phyloP scores from a whole-genome alignment of 805 yeast genomes.

The Saturnispora serradocipensis region DNA sequence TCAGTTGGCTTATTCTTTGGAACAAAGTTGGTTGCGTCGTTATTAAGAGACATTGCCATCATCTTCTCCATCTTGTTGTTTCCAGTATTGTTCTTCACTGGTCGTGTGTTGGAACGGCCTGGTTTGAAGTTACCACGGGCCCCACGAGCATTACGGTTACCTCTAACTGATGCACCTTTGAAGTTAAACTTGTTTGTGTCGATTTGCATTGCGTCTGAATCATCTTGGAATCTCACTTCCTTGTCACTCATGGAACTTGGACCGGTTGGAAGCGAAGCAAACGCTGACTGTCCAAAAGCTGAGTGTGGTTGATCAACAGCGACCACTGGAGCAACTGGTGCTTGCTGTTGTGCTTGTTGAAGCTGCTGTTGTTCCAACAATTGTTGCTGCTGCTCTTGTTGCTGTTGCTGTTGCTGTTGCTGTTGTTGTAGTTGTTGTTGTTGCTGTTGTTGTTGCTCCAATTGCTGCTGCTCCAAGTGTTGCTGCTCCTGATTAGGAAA shows the following conservation, averaged over 20 bases:
- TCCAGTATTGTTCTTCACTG: conserved; percentile 2
- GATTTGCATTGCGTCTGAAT: conserved; percentile 16
- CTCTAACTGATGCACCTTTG: conserved; percentile 1
- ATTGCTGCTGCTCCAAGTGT: conserved; percentile 13
- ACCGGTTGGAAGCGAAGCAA: conserved; percentile 7
- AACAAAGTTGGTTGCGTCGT: conserved; percentile 28
- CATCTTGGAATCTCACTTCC: conserved; percentile 25
- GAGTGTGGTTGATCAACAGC: neutral
- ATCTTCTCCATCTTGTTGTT: conserved; percentile 10
- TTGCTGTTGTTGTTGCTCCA: conserved; percentile 8
- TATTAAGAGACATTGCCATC: conserved; percentile 28
- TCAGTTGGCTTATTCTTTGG: conserved; percentile 42
- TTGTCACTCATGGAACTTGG: conserved; percentile 10
- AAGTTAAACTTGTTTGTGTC: conserved; percentile 4
- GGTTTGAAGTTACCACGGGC: conserved; percentile 7
- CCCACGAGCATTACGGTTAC: conserved; percentile 1
- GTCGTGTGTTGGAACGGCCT: neutral
- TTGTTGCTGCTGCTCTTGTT: conserved; percentile 14
- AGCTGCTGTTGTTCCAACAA: conserved; percentile 14
- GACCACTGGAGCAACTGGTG: neutral
- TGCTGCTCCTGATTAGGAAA: conserved; percentile 13
- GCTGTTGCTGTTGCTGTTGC: conserved; percentile 15
- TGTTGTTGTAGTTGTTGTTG: conserved; percentile 12
- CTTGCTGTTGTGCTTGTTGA: conserved; percentile 16
- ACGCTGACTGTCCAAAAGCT: conserved; percentile 4